Base-by-base conservation (phyloP, 495 filamentous ascomycete species). In the Penicillium daleae region DNA sequence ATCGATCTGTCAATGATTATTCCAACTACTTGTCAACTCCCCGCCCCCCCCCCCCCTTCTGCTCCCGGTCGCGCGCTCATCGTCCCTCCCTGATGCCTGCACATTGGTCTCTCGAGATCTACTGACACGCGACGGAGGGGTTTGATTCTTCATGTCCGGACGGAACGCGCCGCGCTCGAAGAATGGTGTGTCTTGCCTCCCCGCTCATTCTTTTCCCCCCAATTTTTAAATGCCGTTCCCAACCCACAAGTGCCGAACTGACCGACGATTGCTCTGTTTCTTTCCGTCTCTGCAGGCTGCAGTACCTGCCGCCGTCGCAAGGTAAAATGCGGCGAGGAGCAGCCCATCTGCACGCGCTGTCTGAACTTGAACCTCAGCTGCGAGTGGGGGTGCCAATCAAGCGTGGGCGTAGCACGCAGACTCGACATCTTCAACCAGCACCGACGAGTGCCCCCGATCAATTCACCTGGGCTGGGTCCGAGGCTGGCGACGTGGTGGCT, bases 231-330 rank as follows among this genome's bases (percentile, higher is more conserved):
- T 57, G 57, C 61, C 60, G 57, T 17, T 50, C 10, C 24, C 4
- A 50, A 13, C 9, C 24, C 58, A 52, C 48, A 22, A 40, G 37
- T 56, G 21, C 31, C 44, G n/a, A 24, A 55, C 33, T 51, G 15
- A 58, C 49, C 39, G 44, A 55, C 35, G 39, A 31, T 6, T 3
- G 10, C 46, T 46, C 49, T 52, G 13, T 6, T 52, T 32, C 32
- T 32, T 32, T 12, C n/a, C 2, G 8, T 19, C 49, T 32, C 8
- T 32, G 15, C 56, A 80, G 76, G 78, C 63, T 80, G 82, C 72
- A 80, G 76, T 67, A 84, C 83, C 44, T 85, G 83, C 67, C 80
- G 82, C 49, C 80, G 82, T 61, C 78, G 83, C 37, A 85, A 85
- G 61, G 79, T 85, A 13, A 83, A 84, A 69, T 85, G 83, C 62